Conservation (phyloP, 2,329 filamentous ascomycete species). For the Helotiales sp. region DNA sequence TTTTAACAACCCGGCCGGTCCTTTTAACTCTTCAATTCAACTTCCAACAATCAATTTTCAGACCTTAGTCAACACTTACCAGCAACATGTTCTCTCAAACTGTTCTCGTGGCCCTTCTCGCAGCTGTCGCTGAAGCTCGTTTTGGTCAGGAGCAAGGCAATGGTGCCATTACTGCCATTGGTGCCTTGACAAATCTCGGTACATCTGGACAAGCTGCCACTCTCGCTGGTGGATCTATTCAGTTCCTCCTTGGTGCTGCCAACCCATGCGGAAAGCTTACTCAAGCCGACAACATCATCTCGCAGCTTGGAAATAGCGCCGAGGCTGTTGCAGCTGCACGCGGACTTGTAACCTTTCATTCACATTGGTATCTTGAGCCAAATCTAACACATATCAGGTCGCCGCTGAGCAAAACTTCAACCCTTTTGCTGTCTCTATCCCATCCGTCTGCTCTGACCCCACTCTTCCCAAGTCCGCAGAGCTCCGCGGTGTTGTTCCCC, state of each 20-base stretch:
- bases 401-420: conserved; percentile 77
- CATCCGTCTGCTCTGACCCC: conserved; percentile 67
- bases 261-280: conserved; percentile 70
- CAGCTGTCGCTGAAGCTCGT: conserved; percentile 41
- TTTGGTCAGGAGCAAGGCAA: conserved; percentile 65
- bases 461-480: conserved; percentile 63
- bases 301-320: conserved; percentile 62
- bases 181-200: conserved; percentile 58
- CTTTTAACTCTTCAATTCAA: conserved; percentile 31
- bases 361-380: too few species aligned
- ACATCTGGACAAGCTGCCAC: conserved; percentile 65
- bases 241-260: conserved; percentile 66
- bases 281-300: conserved; percentile 68
- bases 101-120: conserved; percentile 34
- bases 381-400: conserved; percentile 39
- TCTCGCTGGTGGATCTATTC: conserved; percentile 65
- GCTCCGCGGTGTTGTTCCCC: conserved; percentile 69
- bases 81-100: conserved; percentile 38
- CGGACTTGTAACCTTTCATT: conserved; percentile 50
- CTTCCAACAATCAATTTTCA: conserved; percentile 13
- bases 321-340: conserved; percentile 65
- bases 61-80: conserved; percentile 1
- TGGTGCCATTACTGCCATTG: conserved; percentile 58
- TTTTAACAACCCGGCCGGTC: conserved; percentile 36
- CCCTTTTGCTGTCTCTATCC: conserved; percentile 63